Evolutionary conservation across 2,329 filamentous ascomycete species (phyloP), one percentile per base, ranked within the genome.

Genomic region (Neopestalotiopsis clavispora): DNA sequence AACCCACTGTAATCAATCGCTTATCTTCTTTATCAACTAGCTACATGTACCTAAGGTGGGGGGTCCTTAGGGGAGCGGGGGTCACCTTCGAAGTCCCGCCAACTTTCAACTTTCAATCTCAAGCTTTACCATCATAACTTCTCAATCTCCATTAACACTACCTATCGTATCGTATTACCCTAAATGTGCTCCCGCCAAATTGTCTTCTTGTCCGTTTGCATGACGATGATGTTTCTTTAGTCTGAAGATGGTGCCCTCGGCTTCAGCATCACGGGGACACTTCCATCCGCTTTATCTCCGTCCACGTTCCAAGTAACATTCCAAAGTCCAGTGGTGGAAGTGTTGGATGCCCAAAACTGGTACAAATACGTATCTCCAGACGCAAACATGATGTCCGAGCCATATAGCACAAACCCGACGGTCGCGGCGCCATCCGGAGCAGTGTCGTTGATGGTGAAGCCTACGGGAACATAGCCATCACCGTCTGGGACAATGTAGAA

Each of bases 381-480:
- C 20, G 28, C 32, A 60, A 60, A 30, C 58, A 60, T 60, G 58
- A 60, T 38, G n/a, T 60, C 58, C 2, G 58, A 60, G 28, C 58
- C 58, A 14, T 38, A 60, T 10, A 32, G 28, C 28, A 60, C 32
- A 20, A 60, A 60, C 1, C 58, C 58, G 6, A 38, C 23, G 4
- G 58, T 60, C 32, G n/a, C 28, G 23, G 28, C 58, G 5, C 58
- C 58, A 17, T 60, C 58, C 12, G 58, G 58, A 14, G 32, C 7
- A 10, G 28, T 60, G 23, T 38, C 58, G 58, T 60, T 60, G 13
- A 32, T 30, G n/a, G 32, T 38, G 58, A 60, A 60, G 58, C 58
- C 58, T 5, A 13, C 28, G 10, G 20, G 58, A 7, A 38, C 58
- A n/a, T 60, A 34, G 58, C 28, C 58, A 38, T 60, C 58, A 38